Percentiles rank a stretch among this genome's conserved stretches.
Conservation (phyloP, 371 early-diverging fungal genomes). For the Choanephora cucurbitarum region DNA sequence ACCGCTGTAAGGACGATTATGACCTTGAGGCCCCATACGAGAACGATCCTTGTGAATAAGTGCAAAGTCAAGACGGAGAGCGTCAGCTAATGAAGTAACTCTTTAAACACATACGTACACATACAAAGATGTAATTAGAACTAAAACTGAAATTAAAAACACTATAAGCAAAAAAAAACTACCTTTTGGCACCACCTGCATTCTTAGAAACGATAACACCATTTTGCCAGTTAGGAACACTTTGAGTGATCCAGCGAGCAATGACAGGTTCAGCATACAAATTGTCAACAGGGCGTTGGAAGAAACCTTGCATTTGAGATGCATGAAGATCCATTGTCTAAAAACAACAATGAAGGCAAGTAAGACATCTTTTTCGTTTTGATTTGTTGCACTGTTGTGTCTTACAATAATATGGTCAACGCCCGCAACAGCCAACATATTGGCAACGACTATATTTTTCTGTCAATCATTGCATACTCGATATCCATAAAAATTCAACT, state of each 20-base stretch:
- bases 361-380: not conserved
- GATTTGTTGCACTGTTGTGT: not conserved
- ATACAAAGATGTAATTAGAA: no score
- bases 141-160: no score
- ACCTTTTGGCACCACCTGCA: constrained; percentile 97
- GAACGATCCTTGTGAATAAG: constrained; percentile 91
- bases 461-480: not conserved
- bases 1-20: constrained; percentile 53
- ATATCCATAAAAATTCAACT: constrained; percentile 2
- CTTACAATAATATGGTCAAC: constrained; percentile 92
- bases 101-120: constrained; percentile 44
- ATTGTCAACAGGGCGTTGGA: constrained; percentile 94
- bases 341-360: not conserved
- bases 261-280: constrained; percentile 92
- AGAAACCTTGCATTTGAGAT: constrained; percentile 96
- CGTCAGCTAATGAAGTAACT: constrained; percentile 95
- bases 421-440: constrained; percentile 93
- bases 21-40: constrained; percentile 59
- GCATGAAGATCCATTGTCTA: constrained; percentile 94
- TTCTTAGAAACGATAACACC: constrained; percentile 95
- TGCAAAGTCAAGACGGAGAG: constrained; percentile 92
- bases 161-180: constrained; percentile 12
- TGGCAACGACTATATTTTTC: constrained; percentile 79
- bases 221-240: constrained; percentile 72
- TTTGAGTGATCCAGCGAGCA: constrained; percentile 86